Base-by-base conservation (phyloP, 78 protist species). In the Dictyostelium firmibasis region DNA sequence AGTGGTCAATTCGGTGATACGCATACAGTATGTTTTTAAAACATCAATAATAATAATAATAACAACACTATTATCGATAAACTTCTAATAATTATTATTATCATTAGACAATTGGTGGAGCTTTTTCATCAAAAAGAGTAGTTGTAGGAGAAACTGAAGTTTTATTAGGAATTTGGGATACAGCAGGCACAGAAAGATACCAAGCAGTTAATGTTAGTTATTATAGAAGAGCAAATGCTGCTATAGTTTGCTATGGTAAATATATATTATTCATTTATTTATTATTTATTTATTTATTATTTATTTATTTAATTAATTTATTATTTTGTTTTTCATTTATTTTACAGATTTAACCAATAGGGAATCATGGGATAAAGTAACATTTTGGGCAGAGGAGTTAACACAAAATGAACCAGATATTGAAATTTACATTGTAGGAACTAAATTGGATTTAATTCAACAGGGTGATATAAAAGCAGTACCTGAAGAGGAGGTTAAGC, bases 221-320 rank as follows among this genome's bases (percentile, higher is more conserved):
- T 87, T 87, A 87, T 87, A 76, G 93, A 64, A 87, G 93, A 87
- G 93, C 93, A 27, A 87, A 69, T n/a, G 93, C 93, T 38, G 93
- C 93, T n/a, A 78, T 87, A 36, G 29, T 87, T 53, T 87, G 93
- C 62, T 87, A 87, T 87, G 93, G 89, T 84, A 57, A 29, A 4
- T 43, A 50, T 50, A 18, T 18, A 50, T n/a, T 10, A n/a, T n/a
- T n/a, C n/a, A n/a, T n/a, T n/a, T n/a, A n/a, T n/a, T n/a, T 50
- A 9, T 14, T 25, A 47, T 43, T 20, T 43, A 5, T 36, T 3
- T 47, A 4, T 13, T 25, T 79, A 36, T 25, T 43, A 79, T 25
- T 44, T n/a, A n/a, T n/a, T n/a, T n/a, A n/a, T n/a, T n/a, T n/a
- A n/a, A n/a, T n/a, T n/a, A n/a, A n/a, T n/a, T n/a, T n/a, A n/a